phyloP scores from a whole-genome alignment of 306 rosid genomes.

The Lotus japonicus region DNA sequence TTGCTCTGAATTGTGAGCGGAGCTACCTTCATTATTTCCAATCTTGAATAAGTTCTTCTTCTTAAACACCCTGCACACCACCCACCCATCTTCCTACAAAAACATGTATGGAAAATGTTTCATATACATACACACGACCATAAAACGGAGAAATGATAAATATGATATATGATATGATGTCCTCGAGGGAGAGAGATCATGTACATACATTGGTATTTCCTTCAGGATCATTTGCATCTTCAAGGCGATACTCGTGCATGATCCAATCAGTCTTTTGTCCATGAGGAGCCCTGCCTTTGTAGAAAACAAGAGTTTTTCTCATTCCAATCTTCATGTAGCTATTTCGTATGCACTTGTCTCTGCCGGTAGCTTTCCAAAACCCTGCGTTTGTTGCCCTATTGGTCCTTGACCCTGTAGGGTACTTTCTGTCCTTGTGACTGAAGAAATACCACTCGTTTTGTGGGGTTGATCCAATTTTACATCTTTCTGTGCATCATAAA shows the following conservation, averaged over 20 bases:
- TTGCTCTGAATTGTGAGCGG: constrained; percentile 47
- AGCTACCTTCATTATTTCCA: constrained; percentile 42
- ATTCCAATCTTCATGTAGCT: constrained; percentile 78
- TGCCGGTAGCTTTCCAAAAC: constrained; percentile 96
- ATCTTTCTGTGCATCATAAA: constrained; percentile 46
- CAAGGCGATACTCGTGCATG: constrained; percentile 95
- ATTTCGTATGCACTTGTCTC: constrained; percentile 88
- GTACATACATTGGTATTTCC: constrained; percentile 34
- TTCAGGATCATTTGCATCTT: constrained; percentile 59
- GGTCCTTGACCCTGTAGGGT: constrained; percentile 97
- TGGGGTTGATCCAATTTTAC: constrained; percentile 89
- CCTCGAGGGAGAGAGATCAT: not conserved
- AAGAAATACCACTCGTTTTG: constrained; percentile 98
- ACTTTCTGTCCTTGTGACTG: constrained; percentile 95
- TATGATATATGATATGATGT: no score
- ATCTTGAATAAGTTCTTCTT: constrained; percentile 89
- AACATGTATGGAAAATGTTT: not conserved
- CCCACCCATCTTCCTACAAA: constrained; percentile 96
- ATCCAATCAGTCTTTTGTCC: constrained; percentile 98
- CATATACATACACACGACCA: not conserved
- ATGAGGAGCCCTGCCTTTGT: constrained; percentile 92
- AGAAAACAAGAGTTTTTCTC: constrained; percentile 92
- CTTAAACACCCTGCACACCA: constrained; percentile 90
- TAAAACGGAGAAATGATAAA: no score
- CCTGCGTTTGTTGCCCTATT: constrained; percentile 92